Conservation (phyloP, 768 basidiomycete species). For the Kwoniella sp. region DNA sequence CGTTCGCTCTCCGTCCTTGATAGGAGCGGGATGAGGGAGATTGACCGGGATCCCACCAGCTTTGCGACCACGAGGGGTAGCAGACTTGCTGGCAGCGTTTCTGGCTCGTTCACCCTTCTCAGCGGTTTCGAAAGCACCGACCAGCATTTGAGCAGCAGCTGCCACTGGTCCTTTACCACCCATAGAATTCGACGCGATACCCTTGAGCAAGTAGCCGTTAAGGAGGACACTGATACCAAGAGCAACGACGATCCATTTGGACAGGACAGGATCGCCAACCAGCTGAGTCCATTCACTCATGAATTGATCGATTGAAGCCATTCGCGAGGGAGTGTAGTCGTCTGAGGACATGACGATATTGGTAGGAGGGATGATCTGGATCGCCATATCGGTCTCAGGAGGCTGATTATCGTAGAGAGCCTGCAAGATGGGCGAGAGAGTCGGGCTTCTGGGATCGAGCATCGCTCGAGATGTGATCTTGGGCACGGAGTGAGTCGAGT, state of each 20-base stretch:
- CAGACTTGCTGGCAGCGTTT: conserved; percentile 35
- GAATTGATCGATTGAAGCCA: conserved; percentile 74
- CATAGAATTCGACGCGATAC: conserved; percentile 58
- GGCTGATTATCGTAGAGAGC: conserved; percentile 61
- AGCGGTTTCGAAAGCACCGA: conserved; percentile 49
- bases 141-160: conserved; percentile 57
- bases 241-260: conserved; percentile 90
- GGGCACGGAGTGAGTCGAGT: conserved; percentile 55
- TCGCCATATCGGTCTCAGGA: conserved; percentile 41
- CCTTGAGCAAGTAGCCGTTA: conserved; percentile 89
- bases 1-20: conserved; percentile 45
- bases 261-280: conserved; percentile 89
- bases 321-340: conserved; percentile 36
- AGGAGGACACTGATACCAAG: conserved; percentile 82
- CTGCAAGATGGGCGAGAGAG: conserved; percentile 64
- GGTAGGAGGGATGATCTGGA: conserved; percentile 47
- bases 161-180: conserved; percentile 57
- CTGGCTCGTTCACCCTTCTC: conserved; percentile 29
- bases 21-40: conserved; percentile 33
- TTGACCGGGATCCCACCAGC: conserved; percentile 20
- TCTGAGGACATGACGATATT: conserved; percentile 41
- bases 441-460: conserved; percentile 71
- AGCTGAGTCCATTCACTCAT: conserved; percentile 87
- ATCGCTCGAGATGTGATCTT: conserved; percentile 27
- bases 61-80: conserved; percentile 25